Evolutionary conservation across 2,329 filamentous ascomycete species (phyloP), one percentile per base, ranked within the genome.

Genomic region (Fusarium beomiforme): DNA sequence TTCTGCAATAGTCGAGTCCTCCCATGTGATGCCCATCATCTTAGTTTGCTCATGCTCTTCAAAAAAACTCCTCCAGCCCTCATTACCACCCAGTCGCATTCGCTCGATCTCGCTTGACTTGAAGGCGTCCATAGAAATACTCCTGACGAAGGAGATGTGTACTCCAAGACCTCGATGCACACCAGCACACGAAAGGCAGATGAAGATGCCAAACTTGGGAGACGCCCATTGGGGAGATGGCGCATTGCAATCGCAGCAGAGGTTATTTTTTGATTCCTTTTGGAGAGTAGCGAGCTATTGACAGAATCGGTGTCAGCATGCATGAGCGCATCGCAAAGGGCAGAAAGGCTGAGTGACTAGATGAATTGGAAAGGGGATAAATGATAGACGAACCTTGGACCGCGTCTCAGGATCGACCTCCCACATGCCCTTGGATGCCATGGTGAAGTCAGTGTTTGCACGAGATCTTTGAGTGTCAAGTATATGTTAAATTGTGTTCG

Each of bases 91-190:
- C 24, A 92, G 86, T 64, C 95, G 90, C 96, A 99, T 98, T 74
- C 95, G 92, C 82, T 93, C 91, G 77, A 98, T 95, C 83, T 99
- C 96, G 77, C 89, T 88, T 71, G 90, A 89, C 82, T 99, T 99
- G 86, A 99, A 98, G 62, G 94, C 94, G 84, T 99, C 96, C 96
- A 99, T 99, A 69, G 94, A 97, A 78, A 98, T 96, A 78, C 93
- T 96, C 66, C 96, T 92, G 71, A 99, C 95, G 84, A 99, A 99
- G 80, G 94, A 97, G 81, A 99, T 97, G 85, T 99, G 96, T 37
- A 99, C 96, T 68, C 96, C 96, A 33, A 99, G 90, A 6, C 94
- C 94, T 70, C 96, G 92, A 84, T 99, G 96, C 57, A 96, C 93
- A 75, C 96, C 96, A 36, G 95, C 95, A 85, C 96, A 99, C 71